Evolutionary conservation across 2,329 filamentous ascomycete genomes (phyloP), one percentile per base, ranked within the genome.

Genomic region (Monosporascus sp.): DNA sequence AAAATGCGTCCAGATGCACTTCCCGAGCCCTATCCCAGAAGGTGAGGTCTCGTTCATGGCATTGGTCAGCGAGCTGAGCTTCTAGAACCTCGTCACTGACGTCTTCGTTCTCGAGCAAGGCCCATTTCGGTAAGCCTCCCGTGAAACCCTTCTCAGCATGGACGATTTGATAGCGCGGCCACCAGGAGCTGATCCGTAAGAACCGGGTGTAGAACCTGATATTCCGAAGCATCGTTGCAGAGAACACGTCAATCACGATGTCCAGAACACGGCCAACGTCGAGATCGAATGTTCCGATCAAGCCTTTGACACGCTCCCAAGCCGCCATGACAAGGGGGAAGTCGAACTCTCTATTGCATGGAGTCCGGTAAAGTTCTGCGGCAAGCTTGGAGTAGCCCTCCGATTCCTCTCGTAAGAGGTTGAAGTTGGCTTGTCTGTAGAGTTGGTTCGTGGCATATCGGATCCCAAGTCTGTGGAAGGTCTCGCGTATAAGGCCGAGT

Each of bases 331-430:
- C 90, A 37, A 88, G 81, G 57, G 91, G 87, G 51, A 83, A 83
- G 2, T 85, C 85, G n/a, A 87, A 22, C 85, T 84, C 51, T 87
- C 84, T 56, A 63, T 88, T 90, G 1, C 63, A 64, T 18, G 67
- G 66, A 5, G 89, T 95, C 7, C 91, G 93, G 71, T 97, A 99
- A 35, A 97, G 85, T 69, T 99, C 94, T 0, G 93, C 97, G 55
- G 96, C 85, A 47, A 99, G 82, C 70, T 99, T 99, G 0, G 94
- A 92, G 68, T 96, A 99, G 41, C 95, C 94, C 72, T 99, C 94
- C 0, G 91, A 91, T 71, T 99, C 94, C 73, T 99, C 94, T 45
- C 94, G 86, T 20, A 99, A 77, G 7, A 99, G 76, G 65, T 99
- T 99, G 76, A 96, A 97, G 70, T 96, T 97, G 15, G 93, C 91